Base-by-base conservation (phyloP, 805 yeast species). In the Hanseniaspora jakobsenii region DNA sequence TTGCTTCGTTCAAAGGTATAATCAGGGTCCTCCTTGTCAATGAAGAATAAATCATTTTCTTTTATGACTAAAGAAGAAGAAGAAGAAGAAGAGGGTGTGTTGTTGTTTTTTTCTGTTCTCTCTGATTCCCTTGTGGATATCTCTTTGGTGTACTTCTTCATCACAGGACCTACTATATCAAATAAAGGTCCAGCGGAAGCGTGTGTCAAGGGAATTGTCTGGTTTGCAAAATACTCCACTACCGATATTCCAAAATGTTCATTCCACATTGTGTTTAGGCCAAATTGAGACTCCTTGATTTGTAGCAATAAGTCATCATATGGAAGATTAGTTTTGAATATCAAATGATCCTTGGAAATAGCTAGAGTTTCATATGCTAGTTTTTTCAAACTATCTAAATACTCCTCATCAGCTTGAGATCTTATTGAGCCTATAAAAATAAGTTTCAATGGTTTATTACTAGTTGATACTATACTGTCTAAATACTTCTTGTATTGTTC, bases 191-290 rank as follows among this genome's bases (percentile, higher is more conserved):
- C 99, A 0, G 95, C 98, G 43, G 94, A 81, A 3, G 93, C 93
- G 62, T 93, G 97, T 3, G 77, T 91, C 2, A 91, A 64, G 1
- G 98, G 96, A 14, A 91, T 74, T 22, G 81, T 70, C 0, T 96
- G 97, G 44, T 81, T 72, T 2, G 89, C 78, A 64, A 82, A 67
- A 58, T 86, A 84, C 61, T 91, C 99, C 6, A 91, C 98, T 4
- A 91, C 89, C 1, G 95, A 89, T 55, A 91, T 91, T 16, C 99
- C 99, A 60, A 91, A 91, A 65, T 91, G 99, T 65, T 91, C 99
- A 62, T 91, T 91, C 98, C 98, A 91, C 99, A 91, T 91, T 24
- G 94, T 86, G 55, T 91, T 89, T 31, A 91, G 66, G 4, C 98
- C 98, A 55, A 75, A 77, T 21, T 77, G 72, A 2, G 85, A 72